Conservation (phyloP, 352 stramenopile species). For the Phytophthora palmivora region DNA sequence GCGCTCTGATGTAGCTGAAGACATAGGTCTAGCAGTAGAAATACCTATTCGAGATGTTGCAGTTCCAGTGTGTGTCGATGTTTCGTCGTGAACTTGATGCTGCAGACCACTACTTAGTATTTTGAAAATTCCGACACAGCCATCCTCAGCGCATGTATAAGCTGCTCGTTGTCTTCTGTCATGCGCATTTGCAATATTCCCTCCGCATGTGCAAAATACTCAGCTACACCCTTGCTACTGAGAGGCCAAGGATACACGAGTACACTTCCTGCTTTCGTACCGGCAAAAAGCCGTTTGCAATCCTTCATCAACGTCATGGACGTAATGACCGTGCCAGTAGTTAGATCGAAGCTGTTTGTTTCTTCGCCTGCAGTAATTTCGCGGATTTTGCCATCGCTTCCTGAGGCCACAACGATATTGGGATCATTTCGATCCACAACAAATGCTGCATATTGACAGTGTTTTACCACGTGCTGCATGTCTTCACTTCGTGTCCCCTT, state of each 20-base stretch:
- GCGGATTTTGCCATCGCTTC: conserved; percentile 73
- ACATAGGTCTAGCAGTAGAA: conserved; percentile 25
- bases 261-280: conserved; percentile 67
- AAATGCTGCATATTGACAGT: conserved; percentile 74
- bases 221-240: conserved; percentile 41
- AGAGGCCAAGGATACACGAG: conserved; percentile 73
- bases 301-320: conserved; percentile 70
- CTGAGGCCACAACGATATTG: conserved; percentile 58
- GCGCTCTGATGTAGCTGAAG: conserved; percentile 23
- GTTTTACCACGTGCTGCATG: conserved; percentile 78
- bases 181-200: conserved; percentile 71
- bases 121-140: conserved; percentile 67
- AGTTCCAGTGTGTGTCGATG: neutral
- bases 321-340: conserved; percentile 47
- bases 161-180: conserved; percentile 75
- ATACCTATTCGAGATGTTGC: conserved; percentile 12
- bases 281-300: conserved; percentile 69
- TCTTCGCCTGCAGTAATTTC: conserved; percentile 73
- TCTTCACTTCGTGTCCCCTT: conserved; percentile 71
- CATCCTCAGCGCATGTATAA: conserved; percentile 70
- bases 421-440: conserved; percentile 59
- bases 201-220: conserved; percentile 68
- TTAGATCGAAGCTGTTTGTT: conserved; percentile 53
- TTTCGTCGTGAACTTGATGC: conserved; percentile 14
- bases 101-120: conserved; percentile 30